These are phyloP conservation scores for Chaetomium strumarium DNA, from an alignment of 2,329 filamentous ascomycete species.

Conservation along the genomic window DNA sequence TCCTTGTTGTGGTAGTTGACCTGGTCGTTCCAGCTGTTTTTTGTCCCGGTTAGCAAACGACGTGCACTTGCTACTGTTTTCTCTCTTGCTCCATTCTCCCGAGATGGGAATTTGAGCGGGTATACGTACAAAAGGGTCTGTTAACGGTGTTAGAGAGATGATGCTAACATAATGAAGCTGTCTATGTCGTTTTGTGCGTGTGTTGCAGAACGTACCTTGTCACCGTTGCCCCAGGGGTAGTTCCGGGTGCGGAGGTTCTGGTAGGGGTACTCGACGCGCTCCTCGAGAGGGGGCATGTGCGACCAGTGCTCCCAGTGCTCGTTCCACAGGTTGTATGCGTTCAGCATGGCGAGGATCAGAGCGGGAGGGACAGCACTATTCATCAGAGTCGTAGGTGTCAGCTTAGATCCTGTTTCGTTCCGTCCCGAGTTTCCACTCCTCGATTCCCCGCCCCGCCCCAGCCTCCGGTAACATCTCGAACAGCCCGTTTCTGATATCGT, in stretches of 20 bases:
- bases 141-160: not conserved
- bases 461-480: not conserved
- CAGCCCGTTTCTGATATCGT: not conserved
- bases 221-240: constrained; percentile 89
- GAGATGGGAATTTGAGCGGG: not conserved
- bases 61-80: not conserved
- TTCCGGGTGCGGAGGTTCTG: constrained; percentile 98
- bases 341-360: constrained; percentile 65
- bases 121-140: constrained; percentile 20
- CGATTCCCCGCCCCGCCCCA: not conserved
- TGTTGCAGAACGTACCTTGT: constrained; percentile 59
- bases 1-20: constrained; percentile 98
- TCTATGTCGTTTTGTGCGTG: not conserved
- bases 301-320: constrained; percentile 96
- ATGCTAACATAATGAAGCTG: not conserved
- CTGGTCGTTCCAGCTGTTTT: constrained; percentile 76
- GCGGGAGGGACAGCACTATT: constrained; percentile 67
- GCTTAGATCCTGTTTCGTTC: not conserved
- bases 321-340: constrained; percentile 86
- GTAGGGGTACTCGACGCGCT: constrained; percentile 90
- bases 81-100: not conserved
- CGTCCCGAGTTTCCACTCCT: not conserved
- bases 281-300: constrained; percentile 81
- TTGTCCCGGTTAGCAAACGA: constrained; percentile 19
- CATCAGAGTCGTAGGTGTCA: not conserved